Conservation (phyloP, 75 land plant genomes). For the Pseudotsuga menziesii region DNA sequence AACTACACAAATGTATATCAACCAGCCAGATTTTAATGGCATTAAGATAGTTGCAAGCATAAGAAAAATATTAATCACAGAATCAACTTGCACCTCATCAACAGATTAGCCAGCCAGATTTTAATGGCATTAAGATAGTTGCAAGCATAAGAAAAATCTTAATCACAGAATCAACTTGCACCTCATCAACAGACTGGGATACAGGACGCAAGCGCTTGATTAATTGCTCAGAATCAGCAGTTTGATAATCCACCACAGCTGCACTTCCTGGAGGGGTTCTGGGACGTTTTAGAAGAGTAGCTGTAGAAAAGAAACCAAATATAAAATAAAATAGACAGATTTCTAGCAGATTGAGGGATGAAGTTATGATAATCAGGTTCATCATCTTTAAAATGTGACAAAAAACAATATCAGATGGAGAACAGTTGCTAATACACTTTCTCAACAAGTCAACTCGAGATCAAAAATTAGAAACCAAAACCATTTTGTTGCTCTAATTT, state of each 20-base stretch:
- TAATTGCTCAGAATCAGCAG: slow-evolving; percentile 56
- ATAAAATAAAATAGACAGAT: slow-evolving; percentile 1
- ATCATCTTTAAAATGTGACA: background rate
- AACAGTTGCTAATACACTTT: background rate
- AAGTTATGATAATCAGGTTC: background rate
- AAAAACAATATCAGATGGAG: background rate
- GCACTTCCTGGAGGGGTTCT: slow-evolving; percentile 56
- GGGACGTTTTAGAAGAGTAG: slow-evolving; percentile 51
- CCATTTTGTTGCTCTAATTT: background rate
- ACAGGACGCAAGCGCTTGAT: slow-evolving; percentile 52
- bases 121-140: no score
- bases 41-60: no score
- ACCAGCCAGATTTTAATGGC: no score
- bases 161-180: slow-evolving; percentile 8
- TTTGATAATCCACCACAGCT: slow-evolving; percentile 56
- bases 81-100: slow-evolving; percentile 47
- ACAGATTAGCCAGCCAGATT: no score
- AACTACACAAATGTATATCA: no score
- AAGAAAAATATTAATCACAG: background rate
- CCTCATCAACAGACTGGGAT: slow-evolving; percentile 56
- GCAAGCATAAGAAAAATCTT: no score
- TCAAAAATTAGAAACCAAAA: background rate
- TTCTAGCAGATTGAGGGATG: background rate
- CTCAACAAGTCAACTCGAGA: background rate
- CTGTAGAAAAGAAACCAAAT: slow-evolving; percentile 17